A percentile compares a stretch with the other conserved stretches of the same genome.
Conservation (phyloP, 192 early-diverging fungal species). For the Martensiomyces pterosporus region DNA sequence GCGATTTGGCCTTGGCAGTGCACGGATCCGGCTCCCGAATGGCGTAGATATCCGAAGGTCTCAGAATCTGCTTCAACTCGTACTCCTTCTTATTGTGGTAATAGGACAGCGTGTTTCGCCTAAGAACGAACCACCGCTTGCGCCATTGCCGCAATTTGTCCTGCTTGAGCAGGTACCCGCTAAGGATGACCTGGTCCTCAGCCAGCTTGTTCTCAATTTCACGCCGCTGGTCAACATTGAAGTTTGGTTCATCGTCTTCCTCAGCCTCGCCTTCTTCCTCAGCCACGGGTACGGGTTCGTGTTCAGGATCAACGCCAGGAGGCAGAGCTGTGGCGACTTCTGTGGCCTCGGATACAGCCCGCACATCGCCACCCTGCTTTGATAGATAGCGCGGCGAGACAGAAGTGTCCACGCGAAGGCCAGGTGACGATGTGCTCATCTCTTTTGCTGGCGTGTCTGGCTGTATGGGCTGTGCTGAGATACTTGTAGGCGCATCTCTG, state of each 20-base stretch:
- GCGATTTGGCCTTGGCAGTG: slow-evolving; percentile 40
- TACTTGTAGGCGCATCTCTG: too few species aligned
- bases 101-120: slow-evolving; percentile 48
- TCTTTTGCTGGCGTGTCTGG: too few species aligned
- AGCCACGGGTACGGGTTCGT: slow-evolving; percentile 22
- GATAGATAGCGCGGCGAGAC: too few species aligned
- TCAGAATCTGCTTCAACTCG: slow-evolving; percentile 47
- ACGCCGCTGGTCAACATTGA: slow-evolving; percentile 38
- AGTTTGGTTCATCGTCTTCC: slow-evolving; percentile 48
- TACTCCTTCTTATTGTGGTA: slow-evolving; percentile 45
- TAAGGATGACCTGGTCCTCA: slow-evolving; percentile 39
- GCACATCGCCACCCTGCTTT: neutral
- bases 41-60: slow-evolving; percentile 31
- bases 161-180: slow-evolving; percentile 47
- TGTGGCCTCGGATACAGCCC: neutral
- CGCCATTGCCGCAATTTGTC: slow-evolving; percentile 51
- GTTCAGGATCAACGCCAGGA: slow-evolving; percentile 24
- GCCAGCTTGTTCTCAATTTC: slow-evolving; percentile 37
- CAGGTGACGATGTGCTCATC: too few species aligned
- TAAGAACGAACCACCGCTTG: slow-evolving; percentile 52
- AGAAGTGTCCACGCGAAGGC: too few species aligned
- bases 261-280: slow-evolving; percentile 26
- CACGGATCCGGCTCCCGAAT: slow-evolving; percentile 45
- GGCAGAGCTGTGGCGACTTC: slow-evolving; percentile 17
- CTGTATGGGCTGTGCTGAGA: too few species aligned